A percentile compares a stretch with the other conserved stretches of the same genome.
Conservation (phyloP, 1,284 basidiomycete genomes). For the Cutaneotrichosporon sp. region DNA sequence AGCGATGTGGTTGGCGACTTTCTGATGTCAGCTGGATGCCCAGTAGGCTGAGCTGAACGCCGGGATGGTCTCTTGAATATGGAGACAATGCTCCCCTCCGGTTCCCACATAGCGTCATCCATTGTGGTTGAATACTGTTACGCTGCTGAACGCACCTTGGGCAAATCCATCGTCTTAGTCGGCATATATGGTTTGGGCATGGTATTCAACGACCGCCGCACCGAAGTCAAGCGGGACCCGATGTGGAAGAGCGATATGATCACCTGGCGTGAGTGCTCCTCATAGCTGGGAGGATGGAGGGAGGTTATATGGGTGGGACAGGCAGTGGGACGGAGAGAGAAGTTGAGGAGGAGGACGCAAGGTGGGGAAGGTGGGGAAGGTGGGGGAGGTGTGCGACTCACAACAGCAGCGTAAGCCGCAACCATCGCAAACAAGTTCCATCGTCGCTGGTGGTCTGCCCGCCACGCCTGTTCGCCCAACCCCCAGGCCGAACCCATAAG, state of each 20-base stretch:
- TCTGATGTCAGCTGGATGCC: constrained; percentile 52
- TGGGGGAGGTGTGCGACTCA: constrained; percentile 28
- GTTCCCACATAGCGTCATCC: too few relatives aligned
- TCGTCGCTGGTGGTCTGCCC: constrained; percentile 38
- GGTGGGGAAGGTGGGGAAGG: too few relatives aligned
- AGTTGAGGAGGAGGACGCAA: too few relatives aligned
- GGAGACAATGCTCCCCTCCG: too few relatives aligned
- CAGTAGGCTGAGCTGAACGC: too few relatives aligned
- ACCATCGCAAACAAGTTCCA: constrained; percentile 50
- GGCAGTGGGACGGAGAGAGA: too few relatives aligned
- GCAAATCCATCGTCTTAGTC: constrained; percentile 65
- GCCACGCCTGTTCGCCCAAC: constrained; percentile 47
- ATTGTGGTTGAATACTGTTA: too few relatives aligned
- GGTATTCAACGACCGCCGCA: constrained; percentile 42
- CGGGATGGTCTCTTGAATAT: neutral
- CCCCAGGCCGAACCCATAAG: constrained; percentile 45
- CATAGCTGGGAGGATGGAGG: neutral
- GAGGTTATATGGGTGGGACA: too few relatives aligned
- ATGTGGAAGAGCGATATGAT: constrained; percentile 38
- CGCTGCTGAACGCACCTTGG: constrained; percentile 59
- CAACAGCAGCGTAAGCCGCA: constrained; percentile 43
- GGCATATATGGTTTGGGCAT: constrained; percentile 71
- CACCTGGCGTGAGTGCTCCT: constrained; percentile 23
- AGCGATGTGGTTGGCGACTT: constrained; percentile 68
- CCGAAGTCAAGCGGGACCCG: constrained; percentile 44